A percentile compares a stretch with the other conserved stretches of the same genome.
phyloP scores from a whole-genome alignment of 768 basidiomycete species.

The Lentinula sp. region DNA sequence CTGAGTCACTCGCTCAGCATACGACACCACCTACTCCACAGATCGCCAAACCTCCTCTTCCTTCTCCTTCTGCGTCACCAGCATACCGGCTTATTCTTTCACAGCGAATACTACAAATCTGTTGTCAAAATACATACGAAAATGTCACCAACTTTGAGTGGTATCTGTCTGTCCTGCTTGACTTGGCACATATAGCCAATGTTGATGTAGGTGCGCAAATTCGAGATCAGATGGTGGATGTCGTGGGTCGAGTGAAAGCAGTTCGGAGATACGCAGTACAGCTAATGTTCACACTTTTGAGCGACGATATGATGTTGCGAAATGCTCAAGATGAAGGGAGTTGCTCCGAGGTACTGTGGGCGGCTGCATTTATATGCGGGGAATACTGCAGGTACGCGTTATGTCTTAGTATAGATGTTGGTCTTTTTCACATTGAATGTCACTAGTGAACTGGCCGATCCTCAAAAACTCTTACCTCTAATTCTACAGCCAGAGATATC shows the following conservation, averaged over 20 bases:
- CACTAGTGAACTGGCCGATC: conserved; percentile 69
- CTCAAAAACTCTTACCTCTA: conserved; percentile 65
- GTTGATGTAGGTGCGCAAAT: conserved; percentile 75
- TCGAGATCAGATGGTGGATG: conserved; percentile 79
- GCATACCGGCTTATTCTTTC: conserved; percentile 84
- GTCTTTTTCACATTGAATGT: neutral
- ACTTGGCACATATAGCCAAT: conserved; percentile 82
- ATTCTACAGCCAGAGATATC: conserved; percentile 57
- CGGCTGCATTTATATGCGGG: conserved; percentile 95
- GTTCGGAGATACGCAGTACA: conserved; percentile 76
- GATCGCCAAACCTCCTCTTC: conserved; percentile 22
- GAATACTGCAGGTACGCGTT: conserved; percentile 80
- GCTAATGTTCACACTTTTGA: conserved; percentile 75
- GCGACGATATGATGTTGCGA: conserved; percentile 68
- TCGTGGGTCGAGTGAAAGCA: conserved; percentile 74
- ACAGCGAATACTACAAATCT: conserved; percentile 80
- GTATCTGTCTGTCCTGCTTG: conserved; percentile 93
- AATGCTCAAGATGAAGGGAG: conserved; percentile 64
- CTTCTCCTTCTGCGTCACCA: conserved; percentile 62
- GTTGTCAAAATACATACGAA: conserved; percentile 77
- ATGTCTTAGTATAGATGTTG: neutral
- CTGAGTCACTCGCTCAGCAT: conserved; percentile 47
- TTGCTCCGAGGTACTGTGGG: conserved; percentile 85
- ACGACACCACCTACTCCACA: conserved; percentile 26
- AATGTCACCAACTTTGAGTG: conserved; percentile 94